Base-by-base conservation (phyloP, 805 yeast species). In the Maudiozyma pseudohumilis region DNA sequence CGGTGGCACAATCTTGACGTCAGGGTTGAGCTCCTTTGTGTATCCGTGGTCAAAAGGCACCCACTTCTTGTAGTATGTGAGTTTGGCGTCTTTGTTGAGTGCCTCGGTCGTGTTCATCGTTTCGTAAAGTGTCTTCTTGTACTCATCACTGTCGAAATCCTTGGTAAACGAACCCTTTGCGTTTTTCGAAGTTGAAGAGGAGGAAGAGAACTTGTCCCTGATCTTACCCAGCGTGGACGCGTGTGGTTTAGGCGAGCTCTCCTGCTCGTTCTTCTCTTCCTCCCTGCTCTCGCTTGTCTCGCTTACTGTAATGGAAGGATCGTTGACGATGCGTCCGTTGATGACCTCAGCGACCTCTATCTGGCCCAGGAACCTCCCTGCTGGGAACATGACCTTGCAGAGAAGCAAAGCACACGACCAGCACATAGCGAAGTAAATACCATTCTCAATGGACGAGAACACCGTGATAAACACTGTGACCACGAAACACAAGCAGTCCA, bases 381-480 rank as follows among this genome's bases (percentile, higher is more conserved):
- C 70, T 30, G 96, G 94, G 64, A 74, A 77, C 19, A 94, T 83
- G 34, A 82, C 59, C 53, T 85, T 75, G 64, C 85, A 74, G 39
- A 88, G 64, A 40, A 87, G 61, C 31, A 74, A 67, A 16, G 86
- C 95, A 48, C 70, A 73, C 24, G 94, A 83, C 40, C 95, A 89
- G 53, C 82, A 77, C 47, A 85, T 73, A 29, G 95, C 89, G 61
- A 87, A 88, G 64, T 88, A 88, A 49, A 88, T 80, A 64, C 95
- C 96, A 53, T 77, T 66, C 60, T 88, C 96, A 55, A 88, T 81
- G 5, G 85, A 65, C 5, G 85, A 64, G 48, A 85, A 85, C 5
- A 86, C 81, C 27, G 92, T 75, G 49, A 85, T 69, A 35, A 85
- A 53, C 11, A 85, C 80, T 28, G 85, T 86, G 38, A 75, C 71